Evolutionary conservation across 1,139 yeast genomes (phyloP), one percentile per base, ranked within the genome.

Genomic region (Ashbya aceris): DNA sequence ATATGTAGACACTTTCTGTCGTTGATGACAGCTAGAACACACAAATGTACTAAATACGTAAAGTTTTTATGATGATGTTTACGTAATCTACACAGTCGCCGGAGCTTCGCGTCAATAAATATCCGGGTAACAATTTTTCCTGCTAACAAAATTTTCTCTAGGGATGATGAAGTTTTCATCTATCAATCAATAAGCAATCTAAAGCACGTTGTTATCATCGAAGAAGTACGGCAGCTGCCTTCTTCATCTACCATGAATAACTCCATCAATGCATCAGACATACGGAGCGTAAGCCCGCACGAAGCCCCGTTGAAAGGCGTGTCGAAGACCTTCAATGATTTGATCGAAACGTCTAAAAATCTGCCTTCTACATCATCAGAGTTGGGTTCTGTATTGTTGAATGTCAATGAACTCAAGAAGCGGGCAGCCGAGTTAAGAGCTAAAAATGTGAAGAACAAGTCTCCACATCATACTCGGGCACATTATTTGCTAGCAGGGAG

Each of bases 401-500:
- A 94, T 10, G 70, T 87, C 46, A 74, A 73, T 48, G 96, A 87
- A 65, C 76, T 89, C 52, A 79, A 79, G 52, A 74, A 80, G 51
- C 77, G 83, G 48, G 81, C 94, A 0, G 70, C 70, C 45, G 74
- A 73, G 44, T 66, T 83, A 52, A 72, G 89, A 45, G 73, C 71
- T 47, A 64, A 61, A 29, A 65, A 69, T 33, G 69, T 65, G 8
- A 56, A 60, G 8, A 9, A 9, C n/a, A 34, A 23, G 7, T 34
- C 37, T 34, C 60, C 43, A 60, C 55, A 44, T 26, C 83, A 75
- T 57, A 84, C 95, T 2, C 84, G 83, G 54, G 97, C 96, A 0
- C 96, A 87, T 55, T 89, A 89, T 59, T 67, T 89, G 38, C 70
- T 91, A 43, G 96, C 96, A 2, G 84, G 93, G 1, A 83, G 93